Evolutionary conservation across 805 yeast species (phyloP), one percentile per base, ranked within the genome.

Genomic region (Candida tibetensis): DNA sequence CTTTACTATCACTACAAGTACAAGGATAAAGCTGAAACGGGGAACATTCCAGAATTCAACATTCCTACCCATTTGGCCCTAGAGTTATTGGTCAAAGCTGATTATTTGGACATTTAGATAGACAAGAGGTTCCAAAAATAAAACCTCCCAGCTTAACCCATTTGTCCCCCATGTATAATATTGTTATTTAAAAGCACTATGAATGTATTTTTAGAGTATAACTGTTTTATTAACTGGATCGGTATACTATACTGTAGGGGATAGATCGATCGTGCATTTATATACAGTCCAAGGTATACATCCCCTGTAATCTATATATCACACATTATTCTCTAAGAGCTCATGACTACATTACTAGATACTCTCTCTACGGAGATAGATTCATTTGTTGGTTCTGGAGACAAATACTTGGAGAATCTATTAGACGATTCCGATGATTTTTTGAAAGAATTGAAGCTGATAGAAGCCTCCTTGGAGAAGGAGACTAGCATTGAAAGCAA

Each of bases 31-130:
- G 74, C 71, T 0, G 74, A 68, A 23, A 47, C 55, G 5, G 78
- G 76, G 3, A 81, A 77, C 34, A 77, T 85, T 5, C 95, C 96
- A 0, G 93, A 85, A 39, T 93, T 93, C 60, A 84, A 85, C 26
- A 79, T 93, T 2, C 96, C 98, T 1, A 90, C 97, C 0, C 97
- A 88, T 48, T 76, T 91, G 78, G 96, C 98, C 0, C 66, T 91
- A 44, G 98, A 93, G 56, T 65, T 91, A 48, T 62, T 93, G 31
- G 91, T 93, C 26, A 96, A 95, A 17, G 96, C 98, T 2, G 99
- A 93, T 57, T 91, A 78, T 57, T 64, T 88, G 50, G 91, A 86
- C 49, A 81, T 80, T 29, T 77, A 43, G 36, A 13, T 21, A 41
- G 30, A 13, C n/a, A n/a, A n/a, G n/a, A n/a, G n/a, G n/a, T n/a